Base-by-base conservation (phyloP, 768 basidiomycete species). In the Xerocomus brunneocitrinus region DNA sequence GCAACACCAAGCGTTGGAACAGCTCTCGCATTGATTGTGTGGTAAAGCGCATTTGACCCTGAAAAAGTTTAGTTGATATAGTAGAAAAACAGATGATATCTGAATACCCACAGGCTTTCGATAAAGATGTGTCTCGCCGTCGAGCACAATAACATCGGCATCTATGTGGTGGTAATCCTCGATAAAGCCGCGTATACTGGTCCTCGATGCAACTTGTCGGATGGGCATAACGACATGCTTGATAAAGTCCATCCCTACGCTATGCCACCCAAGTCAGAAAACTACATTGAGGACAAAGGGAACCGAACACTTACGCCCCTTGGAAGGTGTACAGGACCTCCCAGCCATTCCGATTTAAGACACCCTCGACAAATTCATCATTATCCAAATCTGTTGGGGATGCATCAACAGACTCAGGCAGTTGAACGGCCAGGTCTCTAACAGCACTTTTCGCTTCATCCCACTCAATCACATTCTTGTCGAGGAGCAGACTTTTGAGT, bases 271-370 rank as follows among this genome's bases (percentile, higher is more conserved):
- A 28, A 12, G 31, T 73, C 36, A 56, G 16, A 50, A 48, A 43
- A 65, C 38, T 28, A 13, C 41, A 2, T 24, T 27, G 9, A 12
- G 13, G n/a, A 3, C 40, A 27, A 56, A 31, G 13, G 28, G 22
- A 8, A n/a, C 22, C 3, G n/a, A 41, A 45, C 24, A 69, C 76
- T 65, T 54, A 76, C 76, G 67, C 65, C 40, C 73, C 69, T 28
- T 66, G 55, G 58, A 71, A 77, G 30, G 75, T 76, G 52, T 73
- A 64, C 39, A 74, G 47, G n/a, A 71, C 66, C 49, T 71, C 69
- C 67, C 69, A 76, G 8, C 75, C 76, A 10, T 71, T 61, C 28
- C 41, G 55, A 44, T 65, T 65, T 35, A 76, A 48, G 22, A 69
- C 27, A 12, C 60, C 50, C 49, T 73, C 72, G 28, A 73, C 28